Conservation (phyloP, 768 basidiomycete species). For the Trametes coccinea region DNA sequence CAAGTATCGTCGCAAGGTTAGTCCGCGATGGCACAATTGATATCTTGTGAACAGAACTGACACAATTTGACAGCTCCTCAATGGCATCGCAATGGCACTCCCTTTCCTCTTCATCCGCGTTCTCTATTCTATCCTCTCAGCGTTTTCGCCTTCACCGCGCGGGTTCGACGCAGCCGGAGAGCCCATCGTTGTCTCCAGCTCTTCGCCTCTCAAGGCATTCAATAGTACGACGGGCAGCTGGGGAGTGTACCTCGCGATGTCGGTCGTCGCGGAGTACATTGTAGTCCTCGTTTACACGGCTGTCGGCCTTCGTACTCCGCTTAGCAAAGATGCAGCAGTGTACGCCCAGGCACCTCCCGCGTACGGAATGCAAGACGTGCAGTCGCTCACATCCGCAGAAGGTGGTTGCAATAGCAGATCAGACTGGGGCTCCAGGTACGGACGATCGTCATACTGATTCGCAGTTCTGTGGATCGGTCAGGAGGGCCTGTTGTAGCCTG, state of each 20-base stretch:
- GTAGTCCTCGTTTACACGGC: not conserved
- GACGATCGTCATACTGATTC: not conserved
- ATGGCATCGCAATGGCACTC: slow-evolving; percentile 52
- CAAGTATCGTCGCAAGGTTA: slow-evolving; percentile 9
- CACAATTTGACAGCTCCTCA: slow-evolving; percentile 49
- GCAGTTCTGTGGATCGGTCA: not conserved
- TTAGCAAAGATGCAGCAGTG: not conserved
- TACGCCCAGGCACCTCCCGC: not conserved
- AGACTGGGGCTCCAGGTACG: not conserved
- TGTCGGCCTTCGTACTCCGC: slow-evolving; percentile 9
- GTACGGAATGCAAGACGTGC: not conserved
- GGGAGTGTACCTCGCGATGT: slow-evolving; percentile 58
- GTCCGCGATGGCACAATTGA: not conserved
- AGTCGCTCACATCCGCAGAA: not conserved
- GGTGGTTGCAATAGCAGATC: not conserved
- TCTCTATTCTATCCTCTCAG: slow-evolving; percentile 58
- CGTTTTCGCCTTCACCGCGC: slow-evolving; percentile 49
- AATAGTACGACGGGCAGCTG: slow-evolving; percentile 48
- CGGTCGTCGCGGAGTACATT: slow-evolving; percentile 32
- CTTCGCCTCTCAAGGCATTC: slow-evolving; percentile 16
- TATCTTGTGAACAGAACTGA: not conserved
- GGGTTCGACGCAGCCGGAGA: slow-evolving; percentile 4
- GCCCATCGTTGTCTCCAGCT: slow-evolving; percentile 49
- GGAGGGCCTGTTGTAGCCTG: too few relatives aligned
- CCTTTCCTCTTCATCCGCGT: slow-evolving; percentile 61